These are phyloP conservation scores for Phytophthora pseudosyringae DNA, from an alignment of 352 stramenopile genomes.

Conservation along the genomic window DNA sequence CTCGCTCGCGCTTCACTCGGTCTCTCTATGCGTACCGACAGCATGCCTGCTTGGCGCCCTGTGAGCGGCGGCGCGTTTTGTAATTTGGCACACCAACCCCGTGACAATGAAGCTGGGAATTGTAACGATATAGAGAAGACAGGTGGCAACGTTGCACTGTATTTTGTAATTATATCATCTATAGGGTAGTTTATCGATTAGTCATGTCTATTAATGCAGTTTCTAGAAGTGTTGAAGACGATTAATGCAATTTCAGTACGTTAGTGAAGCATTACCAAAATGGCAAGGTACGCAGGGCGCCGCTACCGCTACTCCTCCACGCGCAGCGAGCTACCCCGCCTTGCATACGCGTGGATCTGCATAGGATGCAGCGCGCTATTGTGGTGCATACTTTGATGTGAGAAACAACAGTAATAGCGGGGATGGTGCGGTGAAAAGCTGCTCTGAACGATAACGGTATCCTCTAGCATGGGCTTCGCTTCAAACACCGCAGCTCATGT, in stretches of 20 bases:
- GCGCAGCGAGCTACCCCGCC: background rate
- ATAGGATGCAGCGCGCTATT: background rate
- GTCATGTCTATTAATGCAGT: background rate
- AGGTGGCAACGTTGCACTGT: too few relatives aligned
- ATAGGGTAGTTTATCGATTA: too few relatives aligned
- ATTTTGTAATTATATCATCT: too few relatives aligned
- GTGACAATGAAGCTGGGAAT: background rate
- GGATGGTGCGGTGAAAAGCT: too few relatives aligned
- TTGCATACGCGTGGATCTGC: background rate
- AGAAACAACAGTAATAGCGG: too few relatives aligned
- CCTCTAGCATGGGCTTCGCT: too few relatives aligned
- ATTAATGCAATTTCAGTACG: background rate
- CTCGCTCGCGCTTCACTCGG: slow-evolving; percentile 19
- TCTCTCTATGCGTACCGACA: slow-evolving; percentile 13
- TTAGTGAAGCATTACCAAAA: background rate
- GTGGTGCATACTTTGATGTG: background rate
- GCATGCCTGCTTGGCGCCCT: slow-evolving; percentile 25
- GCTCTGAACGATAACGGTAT: too few relatives aligned
- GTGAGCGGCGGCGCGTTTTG: slow-evolving; percentile 15
- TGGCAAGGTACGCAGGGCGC: too few relatives aligned
- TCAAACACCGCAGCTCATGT: too few relatives aligned
- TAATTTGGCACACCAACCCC: slow-evolving; percentile 12
- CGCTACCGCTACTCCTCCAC: too few relatives aligned
- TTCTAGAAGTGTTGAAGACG: background rate
- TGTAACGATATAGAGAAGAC: background rate